A percentile compares a stretch with the other conserved stretches of the same genome.
Conservation (phyloP, 2,329 filamentous ascomycete genomes). For the Fusarium compactum region DNA sequence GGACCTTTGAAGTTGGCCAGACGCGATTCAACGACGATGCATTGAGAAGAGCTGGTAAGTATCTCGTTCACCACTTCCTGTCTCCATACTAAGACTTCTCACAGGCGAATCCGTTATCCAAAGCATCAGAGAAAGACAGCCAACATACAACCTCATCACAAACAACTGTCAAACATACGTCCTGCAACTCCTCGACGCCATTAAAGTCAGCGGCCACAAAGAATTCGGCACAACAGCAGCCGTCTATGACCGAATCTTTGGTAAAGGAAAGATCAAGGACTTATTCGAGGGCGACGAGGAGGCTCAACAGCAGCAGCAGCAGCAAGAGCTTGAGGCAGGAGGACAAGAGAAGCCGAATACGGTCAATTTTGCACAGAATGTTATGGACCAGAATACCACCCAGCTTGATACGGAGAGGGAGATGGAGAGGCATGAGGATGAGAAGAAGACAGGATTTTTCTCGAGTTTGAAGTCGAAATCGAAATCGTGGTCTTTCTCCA, state of each 20-base stretch:
- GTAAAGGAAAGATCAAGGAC: slow-evolving; percentile 63
- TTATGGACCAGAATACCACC: slow-evolving; percentile 67
- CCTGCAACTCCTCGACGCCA: slow-evolving; percentile 64
- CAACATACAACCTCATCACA: slow-evolving; percentile 68
- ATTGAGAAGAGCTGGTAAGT: slow-evolving; percentile 60
- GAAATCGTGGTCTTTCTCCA: background rate
- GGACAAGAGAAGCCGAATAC: slow-evolving; percentile 50
- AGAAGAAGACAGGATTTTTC: slow-evolving; percentile 34
- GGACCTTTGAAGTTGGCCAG: slow-evolving; percentile 63
- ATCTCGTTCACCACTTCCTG: accelerated
- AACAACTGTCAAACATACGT: slow-evolving; percentile 73
- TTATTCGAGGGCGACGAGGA: slow-evolving; percentile 58
- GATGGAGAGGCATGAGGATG: slow-evolving; percentile 23
- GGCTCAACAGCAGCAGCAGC: background rate
- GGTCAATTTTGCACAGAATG: slow-evolving; percentile 62
- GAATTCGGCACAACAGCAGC: slow-evolving; percentile 67
- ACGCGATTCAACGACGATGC: slow-evolving; percentile 68
- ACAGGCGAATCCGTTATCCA: slow-evolving; percentile 65
- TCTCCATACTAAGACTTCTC: accelerated
- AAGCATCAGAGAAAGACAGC: slow-evolving; percentile 61
- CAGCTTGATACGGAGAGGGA: slow-evolving; percentile 60
- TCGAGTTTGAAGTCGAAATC: slow-evolving; percentile 22
- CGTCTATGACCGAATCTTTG: slow-evolving; percentile 64
- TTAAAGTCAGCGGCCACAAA: slow-evolving; percentile 62
- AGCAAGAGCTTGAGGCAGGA: background rate